These are phyloP conservation scores for Neocallimastix lanati DNA, from an alignment of 192 early-diverging fungal genomes.

Conservation along the genomic window DNA sequence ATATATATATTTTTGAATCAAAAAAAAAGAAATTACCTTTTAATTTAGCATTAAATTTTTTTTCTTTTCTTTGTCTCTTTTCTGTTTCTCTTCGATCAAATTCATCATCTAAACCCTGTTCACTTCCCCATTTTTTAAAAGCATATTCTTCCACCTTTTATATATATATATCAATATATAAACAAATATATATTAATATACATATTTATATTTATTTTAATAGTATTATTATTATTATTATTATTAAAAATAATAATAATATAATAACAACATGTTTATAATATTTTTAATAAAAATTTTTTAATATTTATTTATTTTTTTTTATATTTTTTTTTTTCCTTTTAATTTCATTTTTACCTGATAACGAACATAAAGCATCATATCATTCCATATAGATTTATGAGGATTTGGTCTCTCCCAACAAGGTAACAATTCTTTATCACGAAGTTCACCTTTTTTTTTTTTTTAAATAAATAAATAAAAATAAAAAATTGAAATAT, in stretches of 20 bases:
- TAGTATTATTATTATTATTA: no score
- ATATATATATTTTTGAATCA: no score
- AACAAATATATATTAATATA: no score
- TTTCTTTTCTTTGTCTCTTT: slow-evolving; percentile 65
- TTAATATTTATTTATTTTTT: no score
- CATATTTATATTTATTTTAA: no score
- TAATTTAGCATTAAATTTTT: slow-evolving; percentile 62
- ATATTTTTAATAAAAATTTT: no score
- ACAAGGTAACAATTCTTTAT: slow-evolving; percentile 50
- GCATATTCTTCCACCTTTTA: slow-evolving; percentile 75
- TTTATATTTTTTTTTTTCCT: no score
- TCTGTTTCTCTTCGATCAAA: slow-evolving; percentile 59
- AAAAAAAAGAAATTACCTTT: no score
- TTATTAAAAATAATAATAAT: no score
- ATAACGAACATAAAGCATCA: slow-evolving; percentile 76
- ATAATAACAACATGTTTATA: no score
- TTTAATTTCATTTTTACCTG: no score
- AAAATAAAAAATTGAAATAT: no score
- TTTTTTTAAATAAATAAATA: background rate
- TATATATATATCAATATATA: background rate
- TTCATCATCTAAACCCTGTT: slow-evolving; percentile 70
- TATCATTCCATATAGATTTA: slow-evolving; percentile 89
- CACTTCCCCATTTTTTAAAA: slow-evolving; percentile 76
- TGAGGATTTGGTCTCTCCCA: slow-evolving; percentile 87
- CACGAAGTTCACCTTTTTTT: slow-evolving; percentile 54